Base-by-base conservation (phyloP, 129 eudicot genomes). In the Flaveria brownii region DNA sequence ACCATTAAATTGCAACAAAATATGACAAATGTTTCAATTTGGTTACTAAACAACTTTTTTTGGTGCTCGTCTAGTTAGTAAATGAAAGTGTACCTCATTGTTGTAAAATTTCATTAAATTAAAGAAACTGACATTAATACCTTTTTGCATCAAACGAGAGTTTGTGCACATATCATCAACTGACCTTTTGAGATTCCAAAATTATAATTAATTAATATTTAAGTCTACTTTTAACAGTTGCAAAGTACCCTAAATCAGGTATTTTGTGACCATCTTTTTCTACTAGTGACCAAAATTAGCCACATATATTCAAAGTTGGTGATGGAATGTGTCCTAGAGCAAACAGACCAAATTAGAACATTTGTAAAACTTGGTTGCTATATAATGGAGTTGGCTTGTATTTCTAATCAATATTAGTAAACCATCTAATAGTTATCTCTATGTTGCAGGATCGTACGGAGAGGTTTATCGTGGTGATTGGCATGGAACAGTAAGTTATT, bases 391-490 rank as follows among this genome's bases (percentile, higher is more conserved):
- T 61, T 12, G 68, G 22, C 22, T 33, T 13, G 11, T 69, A 23
- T 36, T 22, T 43, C 68, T 60, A 13, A 18, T 47, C 3, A 52
- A 0, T 61, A 47, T 33, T 70, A 46, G 18, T 22, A 50, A 23
- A 6, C 52, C 11, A 73, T 55, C 13, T 56, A 23, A 41, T 41
- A 56, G 41, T 15, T 23, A 5, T 57, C 17, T 65, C 57, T 55
- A 23, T 73, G 71, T 59, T 84, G 23, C 63, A 93, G 98, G 98
- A 77, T 94, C 98, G 68, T 91, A 94, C 70, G 99, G 99, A 17
- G 99, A 94, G 86, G 99, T 94, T 18, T 94, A 89, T 73, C 99
- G 87, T 77, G 99, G 97, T 45, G 97, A 94, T 60, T 94, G 97
- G 97, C 97, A 89, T 84, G 99, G 99, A 84, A 94, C 99, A 72